Evolutionary conservation across 768 basidiomycete species (phyloP), one percentile per base, ranked within the genome.

Genomic region (Candolleomyces eurysporus): DNA sequence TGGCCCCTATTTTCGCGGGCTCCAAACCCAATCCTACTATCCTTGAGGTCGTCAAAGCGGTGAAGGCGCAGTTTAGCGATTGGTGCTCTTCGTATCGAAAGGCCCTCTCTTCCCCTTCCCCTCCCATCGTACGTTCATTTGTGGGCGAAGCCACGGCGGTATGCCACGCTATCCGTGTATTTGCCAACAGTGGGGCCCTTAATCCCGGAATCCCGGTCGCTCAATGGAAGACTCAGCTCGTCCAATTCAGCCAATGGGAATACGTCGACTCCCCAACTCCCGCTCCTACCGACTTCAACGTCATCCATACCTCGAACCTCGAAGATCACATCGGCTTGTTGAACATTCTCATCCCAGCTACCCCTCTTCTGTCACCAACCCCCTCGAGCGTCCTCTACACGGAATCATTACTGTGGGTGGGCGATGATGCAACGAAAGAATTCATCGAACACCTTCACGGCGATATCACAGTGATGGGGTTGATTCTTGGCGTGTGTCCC

Each of bases 231-330:
- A 57, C 61, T 4, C 31, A 26, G 8, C 48, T 57, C 54, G 50
- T 57, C 48, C 46, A 52, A 26, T 39, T 61, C 10, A 48, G 45
- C 39, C 13, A 30, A 16, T 56, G 48, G 22, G 55, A 61, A 26
- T 61, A 61, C 39, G 46, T 46, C 30, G 46, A 46, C 17, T 5
- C 14, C 16, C 30, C 48, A 40, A 16, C 17, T 13, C 31, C 48
- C 2, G 61, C 61, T 5, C 48, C 51, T 1, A 52, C 69, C 10
- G 51, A 54, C 1, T 84, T 83, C 64, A 71, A 79, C 60, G 72
- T 80, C 58, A 78, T 84, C 39, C 81, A 84, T 42, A 78, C 82
- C 0, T 83, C 82, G 26, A 83, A 84, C 61, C 70, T 84, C 32
- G 65, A 70, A 4, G 82, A 84, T 64, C 79, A 80, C 63, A 40